Evolutionary conservation across 2,329 filamentous ascomycete genomes (phyloP), one percentile per base, ranked within the genome.

Genomic region (Daldinia sp.): DNA sequence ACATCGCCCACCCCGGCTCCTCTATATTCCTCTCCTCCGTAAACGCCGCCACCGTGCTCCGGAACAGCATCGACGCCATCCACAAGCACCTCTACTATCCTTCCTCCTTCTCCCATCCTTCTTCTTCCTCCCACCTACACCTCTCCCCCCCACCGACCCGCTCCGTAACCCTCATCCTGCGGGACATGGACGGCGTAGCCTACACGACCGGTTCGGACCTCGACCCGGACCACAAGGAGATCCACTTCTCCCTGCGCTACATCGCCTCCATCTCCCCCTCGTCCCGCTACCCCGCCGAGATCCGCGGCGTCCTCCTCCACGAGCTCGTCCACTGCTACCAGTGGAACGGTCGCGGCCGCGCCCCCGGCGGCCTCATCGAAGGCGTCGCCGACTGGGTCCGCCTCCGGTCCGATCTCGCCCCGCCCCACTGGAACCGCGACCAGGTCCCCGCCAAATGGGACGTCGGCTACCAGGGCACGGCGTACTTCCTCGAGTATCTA

Each of bases 271-370:
- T 88, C 70, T 63, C 75, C 37, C 74, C 85, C 0, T 55, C 78
- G 0, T 73, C 80, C 10, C 84, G 85, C 55, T 80, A 81, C 12
- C 70, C 77, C 26, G 75, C 85, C 42, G 93, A 98, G 81, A 89
- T 98, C 66, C 82, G 88, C 18, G 96, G 96, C 44, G 94, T 98
- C 0, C 80, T 98, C 20, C 91, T 92, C 1, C 95, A 98, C 78
- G 95, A 98, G 81, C 90, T 98, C 69, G 95, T 98, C 13, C 96
- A 98, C 82, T 98, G 94, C 81, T 97, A 92, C 81, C 95, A 98
- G 80, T 92, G 93, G 80, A 90, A 93, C 74, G 91, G 85, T 1
- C 82, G 74, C 20, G 85, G 84, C 1, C 82, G 82, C 4, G 88
- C 89, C 48, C 92, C 92, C 0, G 90, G 90, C 0, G 96, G 96